Evolutionary conservation across 1,139 yeast species (phyloP).

Genomic region (Nakaseomyces kungkrabaensis): DNA sequence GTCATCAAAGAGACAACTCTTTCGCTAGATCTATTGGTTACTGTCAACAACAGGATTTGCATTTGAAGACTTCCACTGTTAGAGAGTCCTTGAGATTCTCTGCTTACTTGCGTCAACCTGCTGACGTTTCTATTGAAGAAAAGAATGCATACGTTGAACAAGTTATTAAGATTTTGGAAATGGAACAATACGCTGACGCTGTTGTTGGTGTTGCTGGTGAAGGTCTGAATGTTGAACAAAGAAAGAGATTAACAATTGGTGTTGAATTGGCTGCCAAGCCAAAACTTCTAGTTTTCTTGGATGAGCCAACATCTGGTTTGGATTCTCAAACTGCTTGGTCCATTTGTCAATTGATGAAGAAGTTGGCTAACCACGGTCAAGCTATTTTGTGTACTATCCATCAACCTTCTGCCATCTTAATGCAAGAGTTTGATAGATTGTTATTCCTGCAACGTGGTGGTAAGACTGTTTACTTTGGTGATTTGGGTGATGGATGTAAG

Average conservation of each 20-base stretch:
- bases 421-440: constrained; percentile 67
- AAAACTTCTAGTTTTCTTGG: constrained; percentile 38
- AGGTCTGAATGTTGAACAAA: constrained; percentile 53
- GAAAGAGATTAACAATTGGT: constrained; percentile 52
- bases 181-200: constrained; percentile 49
- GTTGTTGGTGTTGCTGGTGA: constrained; percentile 44
- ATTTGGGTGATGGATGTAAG: constrained; percentile 53
- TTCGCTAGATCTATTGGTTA: constrained; percentile 51
- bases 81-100: constrained; percentile 47
- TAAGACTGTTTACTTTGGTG: constrained; percentile 70
- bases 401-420: constrained; percentile 63
- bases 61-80: constrained; percentile 44
- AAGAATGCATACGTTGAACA: constrained; percentile 43
- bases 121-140: constrained; percentile 37
- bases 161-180: constrained; percentile 40
- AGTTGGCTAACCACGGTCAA: constrained; percentile 42
- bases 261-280: constrained; percentile 47
- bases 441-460: constrained; percentile 66
- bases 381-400: constrained; percentile 49
- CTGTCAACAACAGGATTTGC: constrained; percentile 54
- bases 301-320: constrained; percentile 46
- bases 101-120: constrained; percentile 46
- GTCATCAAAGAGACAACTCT: constrained; percentile 38
- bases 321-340: constrained; percentile 51
- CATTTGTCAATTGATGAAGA: constrained; percentile 37